Conservation (phyloP, 2,329 filamentous ascomycete genomes). For the Cercospora beticola region DNA sequence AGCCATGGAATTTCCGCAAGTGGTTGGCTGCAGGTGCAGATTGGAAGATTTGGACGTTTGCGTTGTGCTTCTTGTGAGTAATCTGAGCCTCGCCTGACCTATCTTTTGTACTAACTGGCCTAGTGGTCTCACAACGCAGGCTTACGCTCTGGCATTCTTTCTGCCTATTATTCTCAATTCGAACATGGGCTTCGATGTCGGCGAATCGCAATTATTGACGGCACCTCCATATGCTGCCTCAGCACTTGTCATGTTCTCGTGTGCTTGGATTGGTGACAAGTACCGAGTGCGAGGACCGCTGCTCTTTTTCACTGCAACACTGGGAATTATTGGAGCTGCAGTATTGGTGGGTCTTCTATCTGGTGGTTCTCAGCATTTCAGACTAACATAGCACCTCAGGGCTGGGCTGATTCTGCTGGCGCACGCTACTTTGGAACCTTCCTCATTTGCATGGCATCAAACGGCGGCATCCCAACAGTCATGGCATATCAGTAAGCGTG, state of each 20-base stretch:
- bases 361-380: too few relatives aligned
- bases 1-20: neutral
- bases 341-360: too few relatives aligned
- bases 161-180: conserved; percentile 15
- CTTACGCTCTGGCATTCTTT: conserved; percentile 8
- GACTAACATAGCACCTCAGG: neutral
- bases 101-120: too few relatives aligned
- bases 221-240: conserved; percentile 45
- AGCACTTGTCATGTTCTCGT: conserved; percentile 22
- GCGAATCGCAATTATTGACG: conserved; percentile 46
- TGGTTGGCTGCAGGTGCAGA: neutral
- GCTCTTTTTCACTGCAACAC: conserved; percentile 18
- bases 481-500: conserved; percentile 20
- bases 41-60: neutral
- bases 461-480: conserved; percentile 24
- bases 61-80: neutral
- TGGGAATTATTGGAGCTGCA: conserved; percentile 7
- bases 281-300: conserved; percentile 29
- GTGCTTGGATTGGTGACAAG: conserved; percentile 30
- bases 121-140: neutral
- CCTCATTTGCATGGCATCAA: conserved; percentile 29
- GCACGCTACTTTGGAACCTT: conserved; percentile 35
- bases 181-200: conserved; percentile 43
- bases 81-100: too few relatives aligned
- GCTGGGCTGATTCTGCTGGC: conserved; percentile 5